Evolutionary conservation across 1,284 basidiomycete species (phyloP).

Genomic region (Rhodotorula sp.): DNA sequence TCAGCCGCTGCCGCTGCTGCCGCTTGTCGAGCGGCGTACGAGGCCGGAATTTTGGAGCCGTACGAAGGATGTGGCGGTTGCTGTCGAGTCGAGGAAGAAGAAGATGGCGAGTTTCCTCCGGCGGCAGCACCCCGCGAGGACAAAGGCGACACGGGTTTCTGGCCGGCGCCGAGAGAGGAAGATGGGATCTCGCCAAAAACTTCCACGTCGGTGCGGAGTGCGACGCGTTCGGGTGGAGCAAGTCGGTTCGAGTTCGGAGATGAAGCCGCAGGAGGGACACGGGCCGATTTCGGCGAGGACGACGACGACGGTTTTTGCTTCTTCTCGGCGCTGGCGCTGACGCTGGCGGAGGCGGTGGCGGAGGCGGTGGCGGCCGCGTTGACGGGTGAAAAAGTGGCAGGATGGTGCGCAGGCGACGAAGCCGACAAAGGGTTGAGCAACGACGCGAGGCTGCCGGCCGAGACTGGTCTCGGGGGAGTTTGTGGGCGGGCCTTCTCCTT

Average conservation of each 20-base stretch:
- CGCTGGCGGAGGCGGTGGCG: too few species aligned
- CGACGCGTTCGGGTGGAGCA: not conserved
- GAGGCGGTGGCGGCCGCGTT: too few species aligned
- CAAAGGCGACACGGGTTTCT: not conserved
- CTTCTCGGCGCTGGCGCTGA: too few species aligned
- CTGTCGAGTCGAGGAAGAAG: not conserved
- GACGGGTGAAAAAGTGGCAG: not conserved
- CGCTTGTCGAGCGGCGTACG: not conserved
- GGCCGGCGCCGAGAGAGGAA: too few species aligned
- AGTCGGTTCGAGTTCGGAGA: too few species aligned
- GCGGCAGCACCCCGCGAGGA: not conserved
- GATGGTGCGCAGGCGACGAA: conserved; percentile 2
- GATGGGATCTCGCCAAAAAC: conserved; percentile 13
- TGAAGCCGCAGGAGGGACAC: not conserved
- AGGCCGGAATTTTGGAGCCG: conserved; percentile 3
- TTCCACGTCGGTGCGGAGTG: conserved; percentile 7
- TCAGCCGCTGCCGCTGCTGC: not conserved
- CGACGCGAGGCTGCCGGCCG: conserved; percentile 12
- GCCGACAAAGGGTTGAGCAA: conserved; percentile 15
- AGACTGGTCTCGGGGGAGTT: not conserved
- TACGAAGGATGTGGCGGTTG: not conserved
- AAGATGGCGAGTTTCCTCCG: not conserved
- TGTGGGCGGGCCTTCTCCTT: not conserved
- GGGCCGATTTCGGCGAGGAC: not conserved
- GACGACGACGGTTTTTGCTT: not conserved